phyloP scores from a whole-genome alignment of 768 basidiomycete species.

The Tylopilus cervinicoccineus region DNA sequence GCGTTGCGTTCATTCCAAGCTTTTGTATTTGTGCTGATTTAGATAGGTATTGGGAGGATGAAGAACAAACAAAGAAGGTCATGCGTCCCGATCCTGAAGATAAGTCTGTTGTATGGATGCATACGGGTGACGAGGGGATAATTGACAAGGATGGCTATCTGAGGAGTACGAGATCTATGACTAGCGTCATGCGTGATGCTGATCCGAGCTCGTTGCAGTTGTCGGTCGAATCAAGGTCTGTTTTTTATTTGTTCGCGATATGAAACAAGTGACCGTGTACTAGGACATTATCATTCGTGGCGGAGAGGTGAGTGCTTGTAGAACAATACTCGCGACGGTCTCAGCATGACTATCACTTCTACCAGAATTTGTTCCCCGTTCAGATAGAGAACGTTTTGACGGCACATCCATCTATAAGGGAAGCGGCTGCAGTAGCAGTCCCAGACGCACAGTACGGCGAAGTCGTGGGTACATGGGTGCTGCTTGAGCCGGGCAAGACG shows the following conservation, averaged over 20 bases:
- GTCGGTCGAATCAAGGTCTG: slow-evolving; percentile 76
- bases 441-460: slow-evolving; percentile 69
- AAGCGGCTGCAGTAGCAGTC: slow-evolving; percentile 72
- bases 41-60: slow-evolving; percentile 71
- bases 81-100: slow-evolving; percentile 52
- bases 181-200: not conserved
- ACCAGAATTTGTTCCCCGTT: slow-evolving; percentile 78
- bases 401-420: slow-evolving; percentile 51
- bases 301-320: slow-evolving; percentile 54
- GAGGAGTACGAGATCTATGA: slow-evolving; percentile 45
- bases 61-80: slow-evolving; percentile 57
- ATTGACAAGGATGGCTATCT: slow-evolving; percentile 82
- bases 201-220: slow-evolving; percentile 39
- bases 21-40: not conserved
- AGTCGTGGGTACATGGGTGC: slow-evolving; percentile 78
- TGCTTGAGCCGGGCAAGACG: slow-evolving; percentile 37
- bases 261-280: not conserved
- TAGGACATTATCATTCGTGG: slow-evolving; percentile 85
- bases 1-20: not conserved
- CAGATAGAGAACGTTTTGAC: slow-evolving; percentile 78
- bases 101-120: slow-evolving; percentile 69
- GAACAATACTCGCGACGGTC: not conserved
- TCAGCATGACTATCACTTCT: not conserved
- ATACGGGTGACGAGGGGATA: slow-evolving; percentile 78
- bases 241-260: not conserved